Percentiles rank a stretch among this genome's conserved stretches.
phyloP scores from a whole-genome alignment of 2,329 filamentous ascomycete genomes.

The Cladosporium sp. region DNA sequence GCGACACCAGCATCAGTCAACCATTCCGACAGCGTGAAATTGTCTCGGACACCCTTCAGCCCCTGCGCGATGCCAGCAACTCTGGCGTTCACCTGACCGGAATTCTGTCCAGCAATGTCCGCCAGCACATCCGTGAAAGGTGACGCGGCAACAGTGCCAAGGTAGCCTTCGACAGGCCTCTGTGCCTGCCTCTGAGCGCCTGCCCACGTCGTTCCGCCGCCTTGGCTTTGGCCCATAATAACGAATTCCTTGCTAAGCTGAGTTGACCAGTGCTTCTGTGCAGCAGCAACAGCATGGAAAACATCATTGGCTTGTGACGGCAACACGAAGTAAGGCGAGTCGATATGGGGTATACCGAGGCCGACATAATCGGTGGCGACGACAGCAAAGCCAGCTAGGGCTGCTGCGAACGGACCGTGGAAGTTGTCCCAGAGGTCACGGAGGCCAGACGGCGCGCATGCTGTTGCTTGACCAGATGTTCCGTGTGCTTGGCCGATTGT shows the following conservation, averaged over 20 bases:
- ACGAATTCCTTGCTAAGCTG: constrained; percentile 43
- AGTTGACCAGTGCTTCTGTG: constrained; percentile 44
- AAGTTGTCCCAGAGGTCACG: constrained; percentile 33
- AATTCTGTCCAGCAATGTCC: constrained; percentile 27
- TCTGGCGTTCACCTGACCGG: constrained; percentile 22
- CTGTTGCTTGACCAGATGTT: constrained; percentile 26
- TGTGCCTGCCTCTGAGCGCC: constrained; percentile 33
- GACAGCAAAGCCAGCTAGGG: constrained; percentile 35
- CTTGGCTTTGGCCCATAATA: constrained; percentile 50
- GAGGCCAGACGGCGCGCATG: constrained; percentile 32
- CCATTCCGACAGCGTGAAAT: constrained; percentile 32
- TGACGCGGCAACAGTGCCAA: constrained; percentile 39
- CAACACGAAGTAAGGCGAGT: constrained; percentile 42
- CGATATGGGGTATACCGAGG: constrained; percentile 24
- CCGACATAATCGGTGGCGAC: constrained; percentile 32
- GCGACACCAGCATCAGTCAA: constrained; percentile 31
- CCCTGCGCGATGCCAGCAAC: constrained; percentile 26
- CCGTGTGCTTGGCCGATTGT: constrained; percentile 30
- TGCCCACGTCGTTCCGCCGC: constrained; percentile 48
- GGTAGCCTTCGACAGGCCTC: constrained; percentile 37
- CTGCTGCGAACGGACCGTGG: constrained; percentile 33
- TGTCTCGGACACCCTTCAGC: constrained; percentile 30
- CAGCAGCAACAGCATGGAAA: constrained; percentile 46
- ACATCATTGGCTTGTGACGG: constrained; percentile 46
- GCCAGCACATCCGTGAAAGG: constrained; percentile 32